Conservation (phyloP, 1,284 basidiomycete genomes). For the Cryptococcus amylolentus region DNA sequence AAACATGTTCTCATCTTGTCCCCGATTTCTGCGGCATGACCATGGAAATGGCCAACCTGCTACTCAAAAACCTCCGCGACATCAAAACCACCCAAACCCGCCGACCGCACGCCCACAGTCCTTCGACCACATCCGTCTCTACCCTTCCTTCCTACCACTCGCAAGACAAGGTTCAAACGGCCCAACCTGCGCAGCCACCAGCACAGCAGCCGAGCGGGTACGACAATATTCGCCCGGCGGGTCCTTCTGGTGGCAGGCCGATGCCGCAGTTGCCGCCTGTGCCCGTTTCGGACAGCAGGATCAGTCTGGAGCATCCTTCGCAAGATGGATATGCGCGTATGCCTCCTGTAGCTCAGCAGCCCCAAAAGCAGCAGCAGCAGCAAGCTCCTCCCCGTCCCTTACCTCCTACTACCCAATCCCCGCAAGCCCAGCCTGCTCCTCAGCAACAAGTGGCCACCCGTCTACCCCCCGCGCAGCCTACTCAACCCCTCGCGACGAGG, state of each 20-base stretch:
- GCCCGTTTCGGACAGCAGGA: not conserved
- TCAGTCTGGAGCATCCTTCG: not conserved
- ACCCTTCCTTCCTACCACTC: constrained; percentile 27
- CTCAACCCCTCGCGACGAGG: constrained; percentile 18
- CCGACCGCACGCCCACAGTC: constrained; percentile 27
- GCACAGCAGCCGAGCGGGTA: constrained; percentile 24
- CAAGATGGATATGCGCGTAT: not conserved
- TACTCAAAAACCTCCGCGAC: constrained; percentile 79
- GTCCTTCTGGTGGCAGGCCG: constrained; percentile 46
- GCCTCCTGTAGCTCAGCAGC: constrained; percentile 43
- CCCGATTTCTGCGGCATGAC: constrained; percentile 99
- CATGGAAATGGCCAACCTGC: constrained; percentile 96
- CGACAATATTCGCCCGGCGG: constrained; percentile 14
- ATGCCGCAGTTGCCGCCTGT: constrained; percentile 45
- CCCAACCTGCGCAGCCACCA: constrained; percentile 51
- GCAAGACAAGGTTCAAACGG: constrained; percentile 8
- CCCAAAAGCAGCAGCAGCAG: constrained; percentile 56
- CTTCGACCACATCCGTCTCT: constrained; percentile 31
- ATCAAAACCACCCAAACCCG: constrained; percentile 59
- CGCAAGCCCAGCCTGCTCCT: constrained; percentile 10
- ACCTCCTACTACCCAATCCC: constrained; percentile 8
- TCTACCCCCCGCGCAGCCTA: constrained; percentile 17
- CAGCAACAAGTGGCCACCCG: constrained; percentile 13
- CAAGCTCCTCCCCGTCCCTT: constrained; percentile 43
- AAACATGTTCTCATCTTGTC: constrained; percentile 95